Evolutionary conservation across 345 rosid species (phyloP).

Genomic region (Hibiscus mutabilis): DNA sequence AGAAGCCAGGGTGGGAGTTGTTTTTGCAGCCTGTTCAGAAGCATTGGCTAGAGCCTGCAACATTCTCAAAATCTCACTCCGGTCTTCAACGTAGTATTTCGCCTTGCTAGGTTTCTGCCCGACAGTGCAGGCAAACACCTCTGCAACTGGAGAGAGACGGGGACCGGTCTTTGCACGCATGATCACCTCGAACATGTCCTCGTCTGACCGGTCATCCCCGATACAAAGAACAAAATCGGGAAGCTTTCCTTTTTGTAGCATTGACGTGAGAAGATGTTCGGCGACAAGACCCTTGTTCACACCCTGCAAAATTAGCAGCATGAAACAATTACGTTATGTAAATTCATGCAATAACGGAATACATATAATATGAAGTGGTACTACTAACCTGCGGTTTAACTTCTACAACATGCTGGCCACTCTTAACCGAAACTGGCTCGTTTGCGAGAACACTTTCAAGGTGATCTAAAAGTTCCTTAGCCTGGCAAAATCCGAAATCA

Average conservation of each 20-base stretch:
- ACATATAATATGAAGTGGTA: background rate
- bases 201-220: background rate
- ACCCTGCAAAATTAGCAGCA: background rate
- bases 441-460: background rate
- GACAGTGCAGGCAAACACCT: background rate
- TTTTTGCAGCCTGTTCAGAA: background rate
- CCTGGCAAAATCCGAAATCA: conserved; percentile 2
- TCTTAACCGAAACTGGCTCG: background rate
- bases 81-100: background rate
- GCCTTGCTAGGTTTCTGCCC: conserved; percentile 2
- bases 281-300: background rate
- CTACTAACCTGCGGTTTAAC: background rate
- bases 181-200: conserved; percentile 5
- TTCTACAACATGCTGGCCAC: conserved; percentile 2
- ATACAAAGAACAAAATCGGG: background rate
- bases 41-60: background rate
- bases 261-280: background rate
- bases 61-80: background rate
- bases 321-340: background rate
- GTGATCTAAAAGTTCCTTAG: background rate
- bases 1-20: background rate
- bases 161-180: background rate
- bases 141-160: background rate
- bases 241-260: background rate
- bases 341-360: background rate